Evolutionary conservation across 768 basidiomycete genomes (phyloP), one percentile per base, ranked within the genome.

Genomic region (Gymnopilus junonius): DNA sequence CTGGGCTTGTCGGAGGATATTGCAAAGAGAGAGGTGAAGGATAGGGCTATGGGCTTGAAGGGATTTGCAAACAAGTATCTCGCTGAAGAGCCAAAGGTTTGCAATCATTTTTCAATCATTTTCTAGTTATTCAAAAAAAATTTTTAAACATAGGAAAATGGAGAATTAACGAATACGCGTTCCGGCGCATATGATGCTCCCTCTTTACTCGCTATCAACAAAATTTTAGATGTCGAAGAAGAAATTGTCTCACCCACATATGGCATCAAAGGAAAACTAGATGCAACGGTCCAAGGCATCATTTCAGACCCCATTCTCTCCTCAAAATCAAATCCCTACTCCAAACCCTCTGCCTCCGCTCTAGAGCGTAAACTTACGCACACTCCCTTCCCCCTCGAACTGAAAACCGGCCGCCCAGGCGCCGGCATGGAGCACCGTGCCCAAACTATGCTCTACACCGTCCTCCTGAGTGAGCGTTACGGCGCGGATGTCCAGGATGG

Each of bases 211-310:
- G 91, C 93, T 0, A 87, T 99, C 51, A 79, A 85, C 5, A 80
- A 88, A 29, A 76, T 97, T 4, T 85, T 94, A 64, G 95, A 95
- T 61, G 84, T 97, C 42, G 97, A 99, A 79, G 97, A 99, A 72
- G 95, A 98, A 67, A 97, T 99, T 66, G 97, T 94, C 92, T 96
- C 94, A 0, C 97, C 97, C 0, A 90, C 87, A 2, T 97, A 93
- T 69, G 97, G 97, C 1, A 80, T 99, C 35, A 97, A 96, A 74
- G 97, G 97, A 23, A 99, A 99, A 76, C 79, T 99, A 21, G 97
- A 99, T 68, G 97, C 92, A 1, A 94, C 91, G 1, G 87, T 98
- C 2, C 82, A 92, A 64, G 86, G 87, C 0, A 74, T 87, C 32
- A 82, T 95, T 45, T 74, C 82, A 7, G 87, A 88, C 56, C 62